A percentile compares a stretch with the other conserved stretches of the same genome.
These are phyloP conservation scores for Mucor plumbeus DNA, from an alignment of 371 early-diverging fungal genomes.

Conservation along the genomic window DNA sequence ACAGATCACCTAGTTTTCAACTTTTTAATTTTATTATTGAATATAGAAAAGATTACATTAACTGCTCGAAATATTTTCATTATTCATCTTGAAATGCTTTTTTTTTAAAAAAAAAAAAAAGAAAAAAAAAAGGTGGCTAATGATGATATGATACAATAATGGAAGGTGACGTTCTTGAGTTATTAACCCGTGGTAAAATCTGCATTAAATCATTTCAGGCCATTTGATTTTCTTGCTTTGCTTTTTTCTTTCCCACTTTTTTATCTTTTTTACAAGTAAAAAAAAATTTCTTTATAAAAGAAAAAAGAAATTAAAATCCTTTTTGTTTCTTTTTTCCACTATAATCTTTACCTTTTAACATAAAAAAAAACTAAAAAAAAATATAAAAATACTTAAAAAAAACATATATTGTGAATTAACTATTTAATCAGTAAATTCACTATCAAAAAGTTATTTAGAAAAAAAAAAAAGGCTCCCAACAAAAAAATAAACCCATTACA, in stretches of 20 bases:
- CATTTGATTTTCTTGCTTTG: constrained; percentile 4
- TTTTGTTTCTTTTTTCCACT: constrained; percentile 4
- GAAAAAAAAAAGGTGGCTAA: no score
- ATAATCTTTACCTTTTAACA: constrained; percentile 6
- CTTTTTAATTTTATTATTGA: no score
- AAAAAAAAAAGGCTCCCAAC: constrained; percentile 2
- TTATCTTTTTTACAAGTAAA: constrained; percentile 2
- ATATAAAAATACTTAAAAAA: constrained; percentile 6
- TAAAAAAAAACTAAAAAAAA: constrained; percentile 13
- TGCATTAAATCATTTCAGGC: constrained; percentile 8
- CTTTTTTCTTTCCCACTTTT: background rate
- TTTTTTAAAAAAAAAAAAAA: no score
- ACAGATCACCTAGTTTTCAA: no score
- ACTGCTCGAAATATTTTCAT: no score
- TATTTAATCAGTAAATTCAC: constrained; percentile 1
- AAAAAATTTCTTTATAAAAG: constrained; percentile 7
- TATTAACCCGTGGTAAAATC: background rate
- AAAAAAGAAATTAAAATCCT: constrained; percentile 8
- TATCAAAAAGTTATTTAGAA: background rate
- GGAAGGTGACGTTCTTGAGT: background rate
- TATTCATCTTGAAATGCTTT: no score
- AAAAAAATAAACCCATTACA: background rate
- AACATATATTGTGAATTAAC: background rate
- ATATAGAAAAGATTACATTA: no score
- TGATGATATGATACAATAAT: background rate